Conservation (phyloP, 169 alveolate genomes). For the Plasmodium knowlesi region DNA sequence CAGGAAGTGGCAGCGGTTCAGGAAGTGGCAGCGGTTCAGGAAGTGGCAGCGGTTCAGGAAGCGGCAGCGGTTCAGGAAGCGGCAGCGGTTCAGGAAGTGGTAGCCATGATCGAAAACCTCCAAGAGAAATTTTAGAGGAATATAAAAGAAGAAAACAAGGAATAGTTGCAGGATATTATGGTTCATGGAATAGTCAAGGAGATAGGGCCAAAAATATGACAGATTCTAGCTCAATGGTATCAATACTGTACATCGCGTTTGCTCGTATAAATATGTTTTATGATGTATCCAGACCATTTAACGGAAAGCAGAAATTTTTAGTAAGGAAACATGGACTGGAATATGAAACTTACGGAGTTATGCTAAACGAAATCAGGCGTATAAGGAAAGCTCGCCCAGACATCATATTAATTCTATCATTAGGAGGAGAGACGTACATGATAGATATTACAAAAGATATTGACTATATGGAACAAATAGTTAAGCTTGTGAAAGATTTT, state of each 20-base stretch:
- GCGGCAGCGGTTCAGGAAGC: too few relatives aligned
- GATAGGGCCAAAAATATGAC: conserved; percentile 42
- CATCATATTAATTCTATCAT: conserved; percentile 34
- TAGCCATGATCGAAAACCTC: conserved; percentile 40
- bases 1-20: too few relatives aligned
- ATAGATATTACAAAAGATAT: conserved; percentile 48
- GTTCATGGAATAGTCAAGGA: conserved; percentile 69
- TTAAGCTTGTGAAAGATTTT: conserved; percentile 29
- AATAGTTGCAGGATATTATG: conserved; percentile 26
- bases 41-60: too few relatives aligned
- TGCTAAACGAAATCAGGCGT: conserved; percentile 47
- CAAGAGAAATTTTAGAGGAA: conserved; percentile 54
- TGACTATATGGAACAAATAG: conserved; percentile 27
- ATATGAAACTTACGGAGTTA: conserved; percentile 58
- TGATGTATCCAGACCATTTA: conserved; percentile 58
- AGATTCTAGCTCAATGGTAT: conserved; percentile 35
- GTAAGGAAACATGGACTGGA: conserved; percentile 44
- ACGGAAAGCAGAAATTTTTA: conserved; percentile 27
- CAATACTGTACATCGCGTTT: conserved; percentile 33
- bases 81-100: not conserved
- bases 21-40: too few relatives aligned
- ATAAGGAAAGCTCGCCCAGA: conserved; percentile 67
- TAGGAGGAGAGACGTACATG: conserved; percentile 69
- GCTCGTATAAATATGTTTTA: conserved; percentile 55
- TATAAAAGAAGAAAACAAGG: conserved; percentile 51